Percentiles rank a stretch among this genome's conserved stretches.
These are phyloP conservation scores for Phyllosticta paracitricarpa DNA, from an alignment of 2,329 filamentous ascomycete genomes.

Conservation along the genomic window DNA sequence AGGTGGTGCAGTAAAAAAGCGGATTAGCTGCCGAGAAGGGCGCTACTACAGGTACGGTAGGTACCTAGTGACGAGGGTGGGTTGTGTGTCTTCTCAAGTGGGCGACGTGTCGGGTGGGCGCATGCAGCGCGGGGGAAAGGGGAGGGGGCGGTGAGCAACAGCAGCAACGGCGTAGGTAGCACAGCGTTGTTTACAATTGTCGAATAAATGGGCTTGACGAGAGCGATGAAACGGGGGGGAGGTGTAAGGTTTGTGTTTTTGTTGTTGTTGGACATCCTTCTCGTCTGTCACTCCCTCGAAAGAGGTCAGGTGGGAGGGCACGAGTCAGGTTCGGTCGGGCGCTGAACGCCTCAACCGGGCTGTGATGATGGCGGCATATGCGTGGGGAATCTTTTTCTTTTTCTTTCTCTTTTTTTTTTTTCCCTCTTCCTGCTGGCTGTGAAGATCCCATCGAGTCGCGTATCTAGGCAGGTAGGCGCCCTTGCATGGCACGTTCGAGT, in stretches of 20 bases:
- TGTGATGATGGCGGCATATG: background rate
- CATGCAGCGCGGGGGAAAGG: background rate
- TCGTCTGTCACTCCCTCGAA: too few relatives aligned
- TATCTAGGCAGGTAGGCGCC: conserved; percentile 1
- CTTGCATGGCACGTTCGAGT: conserved; percentile 1
- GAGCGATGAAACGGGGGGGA: background rate
- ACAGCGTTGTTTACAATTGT: conserved; percentile 10
- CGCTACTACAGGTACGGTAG: conserved; percentile 1
- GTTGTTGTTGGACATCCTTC: background rate
- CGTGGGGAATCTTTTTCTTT: background rate
- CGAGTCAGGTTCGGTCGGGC: conserved; percentile 1
- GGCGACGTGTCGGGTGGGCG: conserved; percentile 1
- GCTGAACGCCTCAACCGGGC: background rate
- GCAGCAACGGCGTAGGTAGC: background rate
- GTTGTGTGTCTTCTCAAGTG: background rate
- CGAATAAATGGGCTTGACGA: conserved; percentile 9
- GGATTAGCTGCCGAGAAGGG: conserved; percentile 7
- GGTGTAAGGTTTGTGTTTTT: background rate
- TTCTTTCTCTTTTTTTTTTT: background rate
- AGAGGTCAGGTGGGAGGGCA: background rate
- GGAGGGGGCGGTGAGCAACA: background rate
- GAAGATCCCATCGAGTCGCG: conserved; percentile 6
- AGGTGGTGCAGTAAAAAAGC: conserved; percentile 25
- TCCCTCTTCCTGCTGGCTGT: background rate
- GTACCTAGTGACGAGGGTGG: background rate